Percentiles rank a stretch among this genome's conserved stretches.
phyloP scores from a whole-genome alignment of 169 alveolate genomes.

The Eimeria zaria region DNA sequence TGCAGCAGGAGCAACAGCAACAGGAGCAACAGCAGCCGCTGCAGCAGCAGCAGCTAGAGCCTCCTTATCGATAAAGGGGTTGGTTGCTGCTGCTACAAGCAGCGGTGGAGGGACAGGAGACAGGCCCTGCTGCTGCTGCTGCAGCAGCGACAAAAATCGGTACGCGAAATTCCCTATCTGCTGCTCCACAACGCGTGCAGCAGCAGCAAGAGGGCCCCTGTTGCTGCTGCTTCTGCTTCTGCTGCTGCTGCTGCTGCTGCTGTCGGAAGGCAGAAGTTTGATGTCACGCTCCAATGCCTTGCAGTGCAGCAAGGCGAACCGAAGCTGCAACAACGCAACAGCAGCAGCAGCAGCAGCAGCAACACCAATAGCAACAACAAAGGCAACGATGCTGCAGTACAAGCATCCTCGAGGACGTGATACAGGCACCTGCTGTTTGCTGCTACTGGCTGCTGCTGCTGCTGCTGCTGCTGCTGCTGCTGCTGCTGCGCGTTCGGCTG shows the following conservation, averaged over 20 bases:
- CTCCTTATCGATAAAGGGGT: not conserved
- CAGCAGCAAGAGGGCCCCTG: constrained; percentile 8
- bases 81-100: not conserved
- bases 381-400: not conserved
- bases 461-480: not conserved
- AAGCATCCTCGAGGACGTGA: not conserved
- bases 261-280: not conserved
- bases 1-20: no score
- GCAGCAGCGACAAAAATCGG: constrained; percentile 20
- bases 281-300: constrained; percentile 4
- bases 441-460: not conserved
- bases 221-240: not conserved
- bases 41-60: constrained; percentile 6
- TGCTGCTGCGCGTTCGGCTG: no score
- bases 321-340: constrained; percentile 22
- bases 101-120: not conserved
- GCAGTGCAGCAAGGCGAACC: constrained; percentile 60
- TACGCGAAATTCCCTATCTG: constrained; percentile 18
- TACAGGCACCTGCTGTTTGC: no score
- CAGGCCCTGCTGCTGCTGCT: constrained; percentile 9
- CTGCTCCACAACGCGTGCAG: constrained; percentile 1
- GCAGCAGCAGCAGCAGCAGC: not conserved
- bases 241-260: constrained; percentile 15
- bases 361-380: no score
- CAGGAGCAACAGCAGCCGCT: not conserved